phyloP scores from a whole-genome alignment of 2,329 filamentous ascomycete genomes.

The Diplodia seriata region DNA sequence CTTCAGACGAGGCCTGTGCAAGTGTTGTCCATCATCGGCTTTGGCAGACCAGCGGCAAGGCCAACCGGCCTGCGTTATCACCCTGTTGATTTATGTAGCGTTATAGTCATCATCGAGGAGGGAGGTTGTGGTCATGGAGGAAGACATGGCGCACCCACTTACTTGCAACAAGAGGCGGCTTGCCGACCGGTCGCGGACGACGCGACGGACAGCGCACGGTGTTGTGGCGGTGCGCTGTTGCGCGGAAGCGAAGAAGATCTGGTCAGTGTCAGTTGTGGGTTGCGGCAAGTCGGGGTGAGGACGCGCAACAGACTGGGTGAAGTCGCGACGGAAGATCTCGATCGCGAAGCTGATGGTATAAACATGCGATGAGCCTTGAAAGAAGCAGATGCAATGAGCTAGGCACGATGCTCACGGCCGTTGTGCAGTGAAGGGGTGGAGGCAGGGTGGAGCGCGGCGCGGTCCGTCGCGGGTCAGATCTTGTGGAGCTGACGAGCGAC shows the following conservation, averaged over 20 bases:
- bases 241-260: background rate
- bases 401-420: background rate
- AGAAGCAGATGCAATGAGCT: background rate
- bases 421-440: background rate
- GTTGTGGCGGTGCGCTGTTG: background rate
- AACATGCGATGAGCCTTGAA: background rate
- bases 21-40: too few species aligned
- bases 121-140: background rate
- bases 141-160: background rate
- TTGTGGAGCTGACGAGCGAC: background rate
- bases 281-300: background rate
- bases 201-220: background rate
- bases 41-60: too few species aligned
- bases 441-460: background rate
- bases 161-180: background rate
- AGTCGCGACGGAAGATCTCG: background rate
- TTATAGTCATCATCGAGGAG: background rate
- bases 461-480: background rate
- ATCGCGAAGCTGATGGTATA: background rate
- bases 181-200: background rate
- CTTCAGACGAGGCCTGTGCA: too few species aligned
- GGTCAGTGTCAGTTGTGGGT: background rate
- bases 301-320: background rate
- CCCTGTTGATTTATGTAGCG: background rate
- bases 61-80: background rate